Base-by-base conservation (phyloP, 2,329 filamentous ascomycete species). In the Pseudocercospora crystallina region DNA sequence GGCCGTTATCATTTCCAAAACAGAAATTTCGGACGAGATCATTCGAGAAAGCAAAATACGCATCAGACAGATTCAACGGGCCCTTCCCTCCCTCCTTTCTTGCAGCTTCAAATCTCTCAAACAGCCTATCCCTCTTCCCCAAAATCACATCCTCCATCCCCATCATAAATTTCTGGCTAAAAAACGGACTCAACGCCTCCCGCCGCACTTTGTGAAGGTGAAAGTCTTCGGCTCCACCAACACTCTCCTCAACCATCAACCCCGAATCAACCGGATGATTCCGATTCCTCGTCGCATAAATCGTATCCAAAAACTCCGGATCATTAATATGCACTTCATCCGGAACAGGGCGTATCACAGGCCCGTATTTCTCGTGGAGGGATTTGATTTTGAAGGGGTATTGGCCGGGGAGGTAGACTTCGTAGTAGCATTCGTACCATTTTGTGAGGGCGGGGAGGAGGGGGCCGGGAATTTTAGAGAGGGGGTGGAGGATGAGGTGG, bases 391-490 rank as follows among this genome's bases (percentile, higher is more conserved):
- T 26, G 42, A 52, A 59, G 4, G 47, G 40, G 37, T 54, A 57
- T 32, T 54, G 51, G 14, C 56, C 56, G 3, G 43, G 43, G 5
- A 35, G 26, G 8, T 43, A 36, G 1, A 56, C 36, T 20, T 59
- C 56, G 36, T 59, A 54, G 47, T 56, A 59, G 13, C 49, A 37
- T 44, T 56, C 50, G 13, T 49, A 47, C 40, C 55, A 52, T 26
- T 41, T 43, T 2, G 69, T 70, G 13, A 67, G 58, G 8, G 69
- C 70, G 11, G 67, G 67, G 5, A 70, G 49, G 35, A 57, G 63
- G 1, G 69, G 68, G 1, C 69, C 68, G 0, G 68, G 69, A 26
- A 69, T 59, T 4, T 61, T 58, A 14, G 65, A 56, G 11, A 71
- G 53, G 13, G 68, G 68, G 46, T 63, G 61, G 12, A 69, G 59